Evolutionary conservation across 2,329 filamentous ascomycete species (phyloP).

Genomic region (Zymoseptoria tritici): DNA sequence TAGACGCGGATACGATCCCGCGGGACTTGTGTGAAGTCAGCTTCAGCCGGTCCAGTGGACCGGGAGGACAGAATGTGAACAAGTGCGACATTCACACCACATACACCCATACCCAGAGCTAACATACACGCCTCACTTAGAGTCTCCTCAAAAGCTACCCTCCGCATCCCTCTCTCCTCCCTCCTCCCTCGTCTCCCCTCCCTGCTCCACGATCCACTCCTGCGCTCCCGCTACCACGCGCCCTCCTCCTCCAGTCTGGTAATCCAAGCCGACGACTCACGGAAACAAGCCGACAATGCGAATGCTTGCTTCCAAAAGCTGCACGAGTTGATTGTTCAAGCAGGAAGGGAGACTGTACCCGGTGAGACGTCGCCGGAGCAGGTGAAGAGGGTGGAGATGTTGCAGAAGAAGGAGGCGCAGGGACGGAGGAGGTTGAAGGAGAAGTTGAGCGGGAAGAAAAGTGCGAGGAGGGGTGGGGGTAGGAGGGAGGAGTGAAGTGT

Average conservation of each 20-base stretch:
- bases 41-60: conserved; percentile 58
- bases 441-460: conserved; percentile 55
- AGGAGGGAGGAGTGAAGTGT: conserved; percentile 29
- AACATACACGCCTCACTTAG: too few relatives aligned
- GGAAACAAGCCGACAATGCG: conserved; percentile 55
- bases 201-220: conserved; percentile 46
- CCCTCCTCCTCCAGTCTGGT: conserved; percentile 47
- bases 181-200: conserved; percentile 49
- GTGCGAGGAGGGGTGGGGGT: conserved; percentile 39
- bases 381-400: conserved; percentile 45
- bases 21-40: conserved; percentile 50
- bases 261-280: conserved; percentile 56
- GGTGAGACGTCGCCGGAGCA: conserved; percentile 55
- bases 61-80: conserved; percentile 62
- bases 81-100: too few relatives aligned
- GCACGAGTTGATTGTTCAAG: conserved; percentile 46
- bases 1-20: conserved; percentile 49
- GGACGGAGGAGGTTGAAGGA: conserved; percentile 52
- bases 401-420: conserved; percentile 54
- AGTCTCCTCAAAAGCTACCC: conserved; percentile 60
- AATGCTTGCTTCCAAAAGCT: conserved; percentile 53
- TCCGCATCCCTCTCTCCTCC: conserved; percentile 47
- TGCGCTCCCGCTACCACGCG: conserved; percentile 49
- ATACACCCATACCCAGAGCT: too few relatives aligned
- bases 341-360: conserved; percentile 46